These are phyloP conservation scores for Backusella tarrabulga DNA, from an alignment of 192 early-diverging fungal genomes.

Conservation along the genomic window DNA sequence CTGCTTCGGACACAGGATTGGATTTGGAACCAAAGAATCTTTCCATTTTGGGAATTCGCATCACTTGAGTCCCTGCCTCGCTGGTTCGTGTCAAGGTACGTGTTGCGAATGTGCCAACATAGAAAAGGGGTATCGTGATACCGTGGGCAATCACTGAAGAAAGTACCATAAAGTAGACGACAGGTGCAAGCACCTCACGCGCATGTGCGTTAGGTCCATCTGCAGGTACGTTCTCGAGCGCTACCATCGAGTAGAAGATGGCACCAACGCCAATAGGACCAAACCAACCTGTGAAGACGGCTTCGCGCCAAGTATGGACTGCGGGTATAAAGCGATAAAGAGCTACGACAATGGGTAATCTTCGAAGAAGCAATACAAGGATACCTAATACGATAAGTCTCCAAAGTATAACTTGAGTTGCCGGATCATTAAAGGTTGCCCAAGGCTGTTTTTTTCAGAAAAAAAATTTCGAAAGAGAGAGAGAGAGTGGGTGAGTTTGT, in stretches of 20 bases:
- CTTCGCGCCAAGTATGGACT: conserved; percentile 65
- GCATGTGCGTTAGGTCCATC: conserved; percentile 34
- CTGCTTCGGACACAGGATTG: background rate
- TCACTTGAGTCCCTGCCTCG: background rate
- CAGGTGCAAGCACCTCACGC: conserved; percentile 43
- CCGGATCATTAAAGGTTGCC: conserved; percentile 53
- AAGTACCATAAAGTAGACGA: conserved; percentile 72
- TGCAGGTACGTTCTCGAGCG: conserved; percentile 8
- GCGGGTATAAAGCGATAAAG: conserved; percentile 63
- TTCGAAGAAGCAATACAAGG: conserved; percentile 62
- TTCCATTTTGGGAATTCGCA: background rate
- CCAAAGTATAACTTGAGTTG: conserved; percentile 59
- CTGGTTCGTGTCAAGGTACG: conserved; percentile 29
- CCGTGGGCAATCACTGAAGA: conserved; percentile 83
- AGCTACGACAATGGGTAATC: conserved; percentile 65
- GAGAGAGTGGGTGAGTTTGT: background rate
- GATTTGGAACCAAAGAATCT: background rate
- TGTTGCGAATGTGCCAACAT: conserved; percentile 46
- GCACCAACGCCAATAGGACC: conserved; percentile 79
- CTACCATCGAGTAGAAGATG: conserved; percentile 42
- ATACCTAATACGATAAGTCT: conserved; percentile 56
- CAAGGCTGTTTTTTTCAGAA: conserved; percentile 48
- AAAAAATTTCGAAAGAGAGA: background rate
- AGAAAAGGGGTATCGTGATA: conserved; percentile 70
- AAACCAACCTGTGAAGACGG: conserved; percentile 86